Evolutionary conservation across 1,284 basidiomycete species (phyloP).

Genomic region (Ceratobasidium sp.): DNA sequence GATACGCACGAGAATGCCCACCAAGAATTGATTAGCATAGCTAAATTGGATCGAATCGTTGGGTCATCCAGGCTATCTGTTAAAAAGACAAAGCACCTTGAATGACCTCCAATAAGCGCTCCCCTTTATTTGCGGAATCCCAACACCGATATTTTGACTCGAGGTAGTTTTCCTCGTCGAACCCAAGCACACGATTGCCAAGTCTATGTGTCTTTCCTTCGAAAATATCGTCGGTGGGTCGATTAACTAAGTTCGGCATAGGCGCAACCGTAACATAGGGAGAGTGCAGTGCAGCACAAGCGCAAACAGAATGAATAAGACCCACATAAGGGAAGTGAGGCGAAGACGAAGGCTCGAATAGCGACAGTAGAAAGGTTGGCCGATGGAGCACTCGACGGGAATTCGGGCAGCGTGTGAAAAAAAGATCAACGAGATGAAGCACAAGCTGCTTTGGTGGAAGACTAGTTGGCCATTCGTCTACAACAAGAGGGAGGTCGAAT

Average conservation of each 20-base stretch:
- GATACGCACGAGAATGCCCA: conserved; percentile 25
- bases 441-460: conserved; percentile 22
- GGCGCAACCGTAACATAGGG: conserved; percentile 12
- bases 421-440: conserved; percentile 19
- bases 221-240: conserved; percentile 1
- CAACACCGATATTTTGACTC: conserved; percentile 1
- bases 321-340: conserved; percentile 26
- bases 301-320: conserved; percentile 24
- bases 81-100: conserved; percentile 8
- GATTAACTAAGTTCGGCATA: background rate
- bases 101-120: background rate
- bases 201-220: background rate
- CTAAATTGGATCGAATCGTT: too few species aligned
- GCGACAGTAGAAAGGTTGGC: background rate
- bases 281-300: conserved; percentile 9
- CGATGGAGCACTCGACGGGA: conserved; percentile 21
- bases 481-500: background rate
- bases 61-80: background rate
- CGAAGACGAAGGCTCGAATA: conserved; percentile 13
- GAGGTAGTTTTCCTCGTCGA: conserved; percentile 10
- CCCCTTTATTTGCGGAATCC: background rate
- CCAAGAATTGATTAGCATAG: conserved; percentile 8
- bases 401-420: conserved; percentile 21
- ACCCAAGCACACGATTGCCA: background rate
- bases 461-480: conserved; percentile 7